Percentiles rank a stretch among this genome's conserved stretches.
Conservation (phyloP, 2,329 filamentous ascomycete species). For the Septoria petroselini region DNA sequence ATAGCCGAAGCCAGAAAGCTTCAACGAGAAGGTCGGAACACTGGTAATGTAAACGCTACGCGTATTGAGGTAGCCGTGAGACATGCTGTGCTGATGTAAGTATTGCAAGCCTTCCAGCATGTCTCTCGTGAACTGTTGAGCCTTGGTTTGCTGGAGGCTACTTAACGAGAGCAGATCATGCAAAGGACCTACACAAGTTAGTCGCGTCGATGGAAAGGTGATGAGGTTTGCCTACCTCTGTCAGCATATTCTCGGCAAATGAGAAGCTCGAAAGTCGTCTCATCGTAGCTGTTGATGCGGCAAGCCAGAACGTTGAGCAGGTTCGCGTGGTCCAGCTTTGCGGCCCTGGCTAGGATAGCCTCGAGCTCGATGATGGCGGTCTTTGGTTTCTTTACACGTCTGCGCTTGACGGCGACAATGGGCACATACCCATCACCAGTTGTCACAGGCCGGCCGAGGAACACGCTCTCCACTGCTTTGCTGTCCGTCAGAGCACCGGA, state of each 20-base stretch:
- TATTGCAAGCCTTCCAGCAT: conserved; percentile 84
- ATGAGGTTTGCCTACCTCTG: conserved; percentile 9
- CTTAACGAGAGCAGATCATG: conserved; percentile 78
- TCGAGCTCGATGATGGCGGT: conserved; percentile 34
- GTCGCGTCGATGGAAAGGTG: not conserved
- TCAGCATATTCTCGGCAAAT: conserved; percentile 33
- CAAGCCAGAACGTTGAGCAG: conserved; percentile 72
- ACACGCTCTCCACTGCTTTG: conserved; percentile 17
- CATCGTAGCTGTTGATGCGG: conserved; percentile 42
- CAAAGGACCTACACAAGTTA: conserved; percentile 59
- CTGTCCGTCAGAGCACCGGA: conserved; percentile 22
- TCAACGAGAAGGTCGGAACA: conserved; percentile 47
- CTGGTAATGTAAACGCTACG: conserved; percentile 28
- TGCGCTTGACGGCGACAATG: conserved; percentile 33
- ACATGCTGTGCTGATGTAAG: conserved; percentile 77
- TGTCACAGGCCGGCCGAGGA: conserved; percentile 27
- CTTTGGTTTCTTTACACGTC: conserved; percentile 29
- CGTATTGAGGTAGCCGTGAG: conserved; percentile 53
- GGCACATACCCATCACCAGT: conserved; percentile 12
- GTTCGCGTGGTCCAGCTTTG: conserved; percentile 70
- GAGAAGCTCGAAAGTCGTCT: conserved; percentile 25
- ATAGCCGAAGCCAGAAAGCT: conserved; percentile 71
- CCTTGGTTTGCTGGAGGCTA: conserved; percentile 65
- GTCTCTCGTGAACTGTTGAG: conserved; percentile 87
- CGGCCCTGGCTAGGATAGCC: conserved; percentile 63